phyloP scores from a whole-genome alignment of 371 early-diverging fungal genomes.

The Rhizopus sp. region DNA sequence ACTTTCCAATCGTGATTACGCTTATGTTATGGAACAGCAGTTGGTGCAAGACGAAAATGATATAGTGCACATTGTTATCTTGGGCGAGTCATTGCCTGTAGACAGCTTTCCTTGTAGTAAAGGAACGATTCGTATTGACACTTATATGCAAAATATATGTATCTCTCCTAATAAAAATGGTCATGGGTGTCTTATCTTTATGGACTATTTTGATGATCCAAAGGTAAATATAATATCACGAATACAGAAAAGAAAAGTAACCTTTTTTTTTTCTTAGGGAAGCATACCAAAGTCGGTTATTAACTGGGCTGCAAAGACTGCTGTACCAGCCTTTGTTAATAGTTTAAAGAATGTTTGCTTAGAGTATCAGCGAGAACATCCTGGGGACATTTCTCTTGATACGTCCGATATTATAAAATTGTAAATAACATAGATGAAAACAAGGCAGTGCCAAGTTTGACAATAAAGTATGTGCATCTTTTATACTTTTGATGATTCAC shows the following conservation, averaged over 20 bases:
- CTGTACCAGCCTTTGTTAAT: conserved; percentile 44
- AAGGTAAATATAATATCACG: conserved; percentile 36
- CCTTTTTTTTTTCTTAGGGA: conserved; percentile 27
- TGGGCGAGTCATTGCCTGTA: conserved; percentile 44
- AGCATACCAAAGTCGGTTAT: conserved; percentile 46
- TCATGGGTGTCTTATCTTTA: conserved; percentile 43
- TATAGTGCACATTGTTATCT: conserved; percentile 36
- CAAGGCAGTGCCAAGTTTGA: no score
- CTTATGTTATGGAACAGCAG: conserved; percentile 37
- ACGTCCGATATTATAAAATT: neutral
- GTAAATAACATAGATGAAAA: neutral
- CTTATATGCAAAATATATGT: conserved; percentile 48
- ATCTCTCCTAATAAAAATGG: conserved; percentile 37
- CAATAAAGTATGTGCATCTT: no score
- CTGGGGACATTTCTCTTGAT: conserved; percentile 4
- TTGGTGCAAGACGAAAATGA: conserved; percentile 26
- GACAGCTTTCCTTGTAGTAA: conserved; percentile 28
- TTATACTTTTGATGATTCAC: no score
- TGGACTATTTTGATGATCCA: conserved; percentile 56
- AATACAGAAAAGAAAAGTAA: neutral
- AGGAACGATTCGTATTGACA: conserved; percentile 50
- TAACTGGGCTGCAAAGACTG: conserved; percentile 54
- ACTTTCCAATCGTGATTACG: conserved; percentile 49
- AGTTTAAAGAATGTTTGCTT: conserved; percentile 26
- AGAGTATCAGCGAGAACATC: conserved; percentile 23